Evolutionary conservation across 257 asterid genomes (phyloP).

Genomic region (Eustoma russellianum): DNA sequence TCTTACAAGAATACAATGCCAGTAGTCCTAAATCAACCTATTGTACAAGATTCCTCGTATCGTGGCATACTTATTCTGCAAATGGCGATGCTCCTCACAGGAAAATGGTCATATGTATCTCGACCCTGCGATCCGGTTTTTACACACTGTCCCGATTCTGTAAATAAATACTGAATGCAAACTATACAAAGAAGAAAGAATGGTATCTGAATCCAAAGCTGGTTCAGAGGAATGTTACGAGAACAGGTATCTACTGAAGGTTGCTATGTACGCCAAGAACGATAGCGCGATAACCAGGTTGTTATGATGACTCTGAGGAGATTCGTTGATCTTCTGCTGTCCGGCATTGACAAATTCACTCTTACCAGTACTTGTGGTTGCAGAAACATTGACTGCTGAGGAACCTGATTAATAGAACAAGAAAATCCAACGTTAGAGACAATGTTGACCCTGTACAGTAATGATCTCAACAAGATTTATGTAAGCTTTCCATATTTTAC

Average conservation of each 20-base stretch:
- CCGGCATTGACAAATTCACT: conserved; percentile 74
- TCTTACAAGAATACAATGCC: not conserved
- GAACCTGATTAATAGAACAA: conserved; percentile 46
- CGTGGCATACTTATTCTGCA: not conserved
- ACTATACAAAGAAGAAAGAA: conserved; percentile 4
- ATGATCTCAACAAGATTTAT: not conserved
- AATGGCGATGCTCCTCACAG: not conserved
- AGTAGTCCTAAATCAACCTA: not conserved
- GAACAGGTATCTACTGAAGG: conserved; percentile 27
- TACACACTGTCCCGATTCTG: not conserved
- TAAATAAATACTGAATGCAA: conserved; percentile 3
- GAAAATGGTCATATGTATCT: not conserved
- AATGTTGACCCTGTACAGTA: not conserved
- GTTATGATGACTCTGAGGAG: conserved; percentile 16
- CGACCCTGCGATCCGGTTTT: not conserved
- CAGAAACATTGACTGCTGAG: conserved; percentile 60
- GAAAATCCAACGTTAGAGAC: not conserved
- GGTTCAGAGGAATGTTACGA: conserved; percentile 24
- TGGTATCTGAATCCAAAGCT: not conserved
- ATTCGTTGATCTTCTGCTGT: conserved; percentile 26
- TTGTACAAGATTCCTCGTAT: not conserved
- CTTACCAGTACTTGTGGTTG: conserved; percentile 41
- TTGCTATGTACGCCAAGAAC: conserved; percentile 33
- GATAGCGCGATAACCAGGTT: conserved; percentile 17
- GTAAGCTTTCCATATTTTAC: too few relatives aligned